Evolutionary conservation across 1,284 basidiomycete genomes (phyloP).

Genomic region (Puccinia triticina): DNA sequence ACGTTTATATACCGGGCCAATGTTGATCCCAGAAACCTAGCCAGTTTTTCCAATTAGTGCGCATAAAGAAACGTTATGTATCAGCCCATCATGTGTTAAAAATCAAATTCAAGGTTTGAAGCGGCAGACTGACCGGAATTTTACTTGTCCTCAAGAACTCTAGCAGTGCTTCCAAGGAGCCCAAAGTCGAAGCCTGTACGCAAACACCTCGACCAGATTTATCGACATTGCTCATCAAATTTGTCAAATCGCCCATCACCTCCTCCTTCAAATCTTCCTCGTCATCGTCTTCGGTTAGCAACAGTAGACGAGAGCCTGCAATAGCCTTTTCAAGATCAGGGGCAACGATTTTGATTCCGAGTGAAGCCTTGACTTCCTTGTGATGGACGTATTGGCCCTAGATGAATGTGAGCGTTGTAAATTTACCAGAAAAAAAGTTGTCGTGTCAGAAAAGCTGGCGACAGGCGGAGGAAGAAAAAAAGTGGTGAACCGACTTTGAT

Average conservation of each 20-base stretch:
- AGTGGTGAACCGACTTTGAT: slow-evolving; percentile 71
- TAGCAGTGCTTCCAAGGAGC: slow-evolving; percentile 92
- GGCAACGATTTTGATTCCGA: slow-evolving; percentile 95
- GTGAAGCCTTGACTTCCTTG: slow-evolving; percentile 95
- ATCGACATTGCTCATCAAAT: slow-evolving; percentile 85
- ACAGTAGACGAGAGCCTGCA: slow-evolving; percentile 89
- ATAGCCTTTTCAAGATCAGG: slow-evolving; percentile 99
- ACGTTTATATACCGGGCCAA: slow-evolving; percentile 95
- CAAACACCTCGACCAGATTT: slow-evolving; percentile 94
- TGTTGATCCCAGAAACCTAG: slow-evolving; percentile 87
- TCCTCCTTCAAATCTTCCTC: slow-evolving; percentile 93
- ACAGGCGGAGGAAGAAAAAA: background rate
- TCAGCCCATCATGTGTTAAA: background rate
- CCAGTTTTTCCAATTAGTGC: background rate
- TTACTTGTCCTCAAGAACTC: slow-evolving; percentile 95
- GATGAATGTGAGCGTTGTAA: background rate
- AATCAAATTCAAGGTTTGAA: background rate
- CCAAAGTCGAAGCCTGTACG: slow-evolving; percentile 95
- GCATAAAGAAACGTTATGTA: background rate
- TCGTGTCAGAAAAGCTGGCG: slow-evolving; percentile 10
- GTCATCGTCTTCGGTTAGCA: slow-evolving; percentile 90
- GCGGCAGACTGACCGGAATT: slow-evolving; percentile 69
- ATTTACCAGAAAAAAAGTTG: slow-evolving; percentile 53
- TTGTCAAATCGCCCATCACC: slow-evolving; percentile 93
- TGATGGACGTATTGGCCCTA: slow-evolving; percentile 96